phyloP scores from a whole-genome alignment of 257 asterid genomes.

The Echium plantagineum region DNA sequence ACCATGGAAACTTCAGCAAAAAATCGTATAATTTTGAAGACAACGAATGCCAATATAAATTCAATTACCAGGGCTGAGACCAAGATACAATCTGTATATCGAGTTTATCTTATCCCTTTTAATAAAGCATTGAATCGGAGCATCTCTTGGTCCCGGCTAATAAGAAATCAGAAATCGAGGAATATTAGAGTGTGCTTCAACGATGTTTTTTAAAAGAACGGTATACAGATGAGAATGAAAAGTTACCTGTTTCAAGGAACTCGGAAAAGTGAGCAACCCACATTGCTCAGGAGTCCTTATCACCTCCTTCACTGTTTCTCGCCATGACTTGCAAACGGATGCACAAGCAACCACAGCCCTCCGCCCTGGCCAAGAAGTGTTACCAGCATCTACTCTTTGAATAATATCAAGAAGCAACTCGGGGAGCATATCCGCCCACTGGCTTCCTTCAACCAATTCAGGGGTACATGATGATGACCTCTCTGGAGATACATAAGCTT shows the following conservation, averaged over 20 bases:
- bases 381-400: constrained; percentile 35
- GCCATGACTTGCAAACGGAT: constrained; percentile 61
- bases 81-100: constrained; percentile 46
- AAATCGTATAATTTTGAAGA: background rate
- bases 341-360: constrained; percentile 51
- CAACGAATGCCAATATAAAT: background rate
- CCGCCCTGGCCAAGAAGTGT: constrained; percentile 48
- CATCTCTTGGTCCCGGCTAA: constrained; percentile 68
- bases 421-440: constrained; percentile 39
- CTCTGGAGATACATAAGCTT: constrained; percentile 26
- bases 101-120: constrained; percentile 64
- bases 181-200: background rate
- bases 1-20: background rate
- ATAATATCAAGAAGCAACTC: constrained; percentile 58
- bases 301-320: constrained; percentile 39
- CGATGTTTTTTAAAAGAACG: constrained; percentile 1
- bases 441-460: constrained; percentile 25
- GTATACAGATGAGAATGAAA: background rate
- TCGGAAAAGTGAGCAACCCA: constrained; percentile 64
- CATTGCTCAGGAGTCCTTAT: constrained; percentile 53
- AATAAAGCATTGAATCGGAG: constrained; percentile 63
- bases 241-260: constrained; percentile 57
- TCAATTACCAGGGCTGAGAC: constrained; percentile 56
- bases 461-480: constrained; percentile 21
- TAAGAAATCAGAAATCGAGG: constrained; percentile 3